phyloP scores from a whole-genome alignment of 441 rosid genomes.

The Eutrema salsugineum region DNA sequence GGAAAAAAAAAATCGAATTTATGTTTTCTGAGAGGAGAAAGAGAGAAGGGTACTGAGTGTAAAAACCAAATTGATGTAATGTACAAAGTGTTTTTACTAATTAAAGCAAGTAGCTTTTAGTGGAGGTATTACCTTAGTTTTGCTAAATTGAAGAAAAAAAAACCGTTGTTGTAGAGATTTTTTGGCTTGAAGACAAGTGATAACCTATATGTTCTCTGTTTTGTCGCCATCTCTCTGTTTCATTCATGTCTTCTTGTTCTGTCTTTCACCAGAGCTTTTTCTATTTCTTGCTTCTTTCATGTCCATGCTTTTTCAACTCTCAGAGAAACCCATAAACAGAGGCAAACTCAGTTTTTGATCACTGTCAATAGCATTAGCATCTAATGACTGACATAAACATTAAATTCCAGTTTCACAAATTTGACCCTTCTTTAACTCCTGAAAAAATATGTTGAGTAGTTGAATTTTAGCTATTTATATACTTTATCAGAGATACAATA shows the following conservation, averaged over 20 bases:
- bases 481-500: neutral
- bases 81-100: slow-evolving; percentile 24
- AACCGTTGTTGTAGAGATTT: slow-evolving; percentile 4
- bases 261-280: slow-evolving; percentile 21
- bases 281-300: slow-evolving; percentile 14
- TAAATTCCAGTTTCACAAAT: slow-evolving; percentile 10
- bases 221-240: slow-evolving; percentile 25
- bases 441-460: neutral
- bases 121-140: slow-evolving; percentile 13
- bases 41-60: neutral
- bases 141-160: slow-evolving; percentile 7
- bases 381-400: slow-evolving; percentile 23
- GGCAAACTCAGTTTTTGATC: slow-evolving; percentile 18
- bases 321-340: slow-evolving; percentile 21
- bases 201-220: slow-evolving; percentile 21
- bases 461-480: neutral
- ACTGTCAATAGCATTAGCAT: slow-evolving; percentile 14
- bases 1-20: slow-evolving; percentile 31
- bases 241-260: slow-evolving; percentile 19
- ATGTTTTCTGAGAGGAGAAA: slow-evolving; percentile 8
- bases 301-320: slow-evolving; percentile 22
- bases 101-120: slow-evolving; percentile 19
- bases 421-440: slow-evolving; percentile 16
- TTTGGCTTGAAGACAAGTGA: slow-evolving; percentile 9
- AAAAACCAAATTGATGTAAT: neutral